Evolutionary conservation across 2,329 filamentous ascomycete genomes (phyloP).

Genomic region (Claviceps fusiformis): DNA sequence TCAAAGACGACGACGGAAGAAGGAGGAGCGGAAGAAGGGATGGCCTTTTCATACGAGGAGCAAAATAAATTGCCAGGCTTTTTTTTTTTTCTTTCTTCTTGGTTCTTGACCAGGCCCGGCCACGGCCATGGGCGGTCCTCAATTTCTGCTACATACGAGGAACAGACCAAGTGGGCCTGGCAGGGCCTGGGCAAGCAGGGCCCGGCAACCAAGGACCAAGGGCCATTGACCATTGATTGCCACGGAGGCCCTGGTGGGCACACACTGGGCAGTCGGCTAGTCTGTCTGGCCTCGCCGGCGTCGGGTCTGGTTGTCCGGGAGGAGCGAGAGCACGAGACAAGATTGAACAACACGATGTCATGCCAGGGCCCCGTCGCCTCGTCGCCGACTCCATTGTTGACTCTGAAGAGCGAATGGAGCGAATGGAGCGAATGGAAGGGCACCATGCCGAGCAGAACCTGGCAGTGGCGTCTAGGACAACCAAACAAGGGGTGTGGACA

Average conservation of each 20-base stretch:
- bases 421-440: background rate
- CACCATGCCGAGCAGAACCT: background rate
- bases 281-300: background rate
- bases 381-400: background rate
- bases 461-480: background rate
- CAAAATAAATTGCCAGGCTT: background rate
- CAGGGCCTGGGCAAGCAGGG: background rate
- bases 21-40: conserved; percentile 14
- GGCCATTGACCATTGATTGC: background rate
- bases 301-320: background rate
- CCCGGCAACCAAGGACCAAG: conserved; percentile 1
- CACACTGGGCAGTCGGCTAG: no score
- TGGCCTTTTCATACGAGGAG: background rate
- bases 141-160: background rate
- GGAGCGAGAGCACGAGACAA: no score
- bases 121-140: background rate
- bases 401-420: background rate
- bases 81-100: conserved; percentile 3
- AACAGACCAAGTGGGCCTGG: conserved; percentile 7
- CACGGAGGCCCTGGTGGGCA: background rate
- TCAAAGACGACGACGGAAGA: conserved; percentile 12
- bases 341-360: background rate
- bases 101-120: background rate
- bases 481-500: background rate
- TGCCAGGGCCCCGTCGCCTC: background rate